Base-by-base conservation (phyloP, 75 land plant genomes). In the Pseudotsuga menziesii region DNA sequence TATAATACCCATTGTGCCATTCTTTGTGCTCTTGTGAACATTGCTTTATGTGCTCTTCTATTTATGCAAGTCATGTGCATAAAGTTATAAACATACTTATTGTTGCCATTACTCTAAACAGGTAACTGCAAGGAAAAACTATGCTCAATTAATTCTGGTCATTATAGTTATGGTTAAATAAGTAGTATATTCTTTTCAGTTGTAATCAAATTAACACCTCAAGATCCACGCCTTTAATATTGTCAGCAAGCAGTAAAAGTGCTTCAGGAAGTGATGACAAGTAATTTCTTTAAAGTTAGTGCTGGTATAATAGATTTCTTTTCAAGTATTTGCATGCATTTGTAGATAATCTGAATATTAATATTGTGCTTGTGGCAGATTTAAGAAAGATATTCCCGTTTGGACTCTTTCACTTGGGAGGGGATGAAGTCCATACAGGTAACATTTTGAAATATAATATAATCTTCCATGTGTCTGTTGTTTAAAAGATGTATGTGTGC, bases 371-470 rank as follows among this genome's bases (percentile, higher is more conserved):
- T 59, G 62, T 61, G 84, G 52, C 91, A 96, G 98, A 96, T 81
- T 76, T 96, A 81, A 86, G 87, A 67, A 87, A 86, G 76, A 87
- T 93, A 13, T 96, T 96, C 64, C 94, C 97, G 20, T 96, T 96
- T 73, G 89, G 86, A 78, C 86, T 93, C 23, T 87, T 91, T 63
- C 98, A 96, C 80, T 88, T 96, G 85, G 98, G 98, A 75, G 98
- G 98, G 61, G 98, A 96, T 84, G 98, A 96, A 79, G 98, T 96
- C 55, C 75, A 96, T 76, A 89, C 97, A 75, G 87, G 98, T 96
- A 76, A 41, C 64, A 32, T 22, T 17, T 29, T 39, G 29, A 67
- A 39, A 67, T 44, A 39, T 22, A 20, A 27, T 36, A 39, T 19
- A 67, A 39, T n/a, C 7, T 39, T 36, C 71, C 39, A 17, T 3